Base-by-base conservation (phyloP, 352 stramenopile species). In the Globisporangium paddicum region DNA sequence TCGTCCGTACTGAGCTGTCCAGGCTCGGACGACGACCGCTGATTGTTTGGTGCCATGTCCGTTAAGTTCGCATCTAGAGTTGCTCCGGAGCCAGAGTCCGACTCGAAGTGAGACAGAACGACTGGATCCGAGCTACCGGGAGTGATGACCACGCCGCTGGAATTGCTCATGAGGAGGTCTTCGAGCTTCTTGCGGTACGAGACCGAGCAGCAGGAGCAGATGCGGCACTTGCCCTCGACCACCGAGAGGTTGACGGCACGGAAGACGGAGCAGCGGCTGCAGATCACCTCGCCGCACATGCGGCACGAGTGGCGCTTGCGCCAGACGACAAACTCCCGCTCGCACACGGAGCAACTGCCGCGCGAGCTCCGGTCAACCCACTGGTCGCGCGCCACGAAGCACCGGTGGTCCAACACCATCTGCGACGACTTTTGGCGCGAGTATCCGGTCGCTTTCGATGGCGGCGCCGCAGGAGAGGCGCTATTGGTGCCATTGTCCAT, bases 251-350 rank as follows among this genome's bases (percentile, higher is more conserved):
- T 75, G 30, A 90, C 82, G 45, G 67, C 60, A 34, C 81, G 81
- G 62, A 89, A 87, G 21, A 90, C 70, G 9, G 83, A 91, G 58
- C 83, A 93, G 11, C 81, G 75, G 46, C 77, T 82, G 69, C 83
- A 93, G 47, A 93, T 73, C 8, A 91, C 77, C 60, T 91, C 77
- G 9, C 83, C 81, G 32, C 83, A 93, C 81, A 93, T 91, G 53
- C 83, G 83, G 53, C 83, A 93, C 50, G 77, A 82, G 58, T 93
- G 83, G 18, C 82, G 79, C 57, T 91, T 88, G 25, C 83, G 73
- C 9, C 90, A 64, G 10, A 89, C 50, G n/a, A 58, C 68, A 45
- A 93, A 93, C 18, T 93, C 81, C 5, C 81, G 70, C 57, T 83
- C 64, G 48, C 83, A 93, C 11, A 93, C 81, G 48, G 77, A 63